Evolutionary conservation across 2,329 filamentous ascomycete species (phyloP), one percentile per base, ranked within the genome.

Genomic region (Penicillium psychrosexuale): DNA sequence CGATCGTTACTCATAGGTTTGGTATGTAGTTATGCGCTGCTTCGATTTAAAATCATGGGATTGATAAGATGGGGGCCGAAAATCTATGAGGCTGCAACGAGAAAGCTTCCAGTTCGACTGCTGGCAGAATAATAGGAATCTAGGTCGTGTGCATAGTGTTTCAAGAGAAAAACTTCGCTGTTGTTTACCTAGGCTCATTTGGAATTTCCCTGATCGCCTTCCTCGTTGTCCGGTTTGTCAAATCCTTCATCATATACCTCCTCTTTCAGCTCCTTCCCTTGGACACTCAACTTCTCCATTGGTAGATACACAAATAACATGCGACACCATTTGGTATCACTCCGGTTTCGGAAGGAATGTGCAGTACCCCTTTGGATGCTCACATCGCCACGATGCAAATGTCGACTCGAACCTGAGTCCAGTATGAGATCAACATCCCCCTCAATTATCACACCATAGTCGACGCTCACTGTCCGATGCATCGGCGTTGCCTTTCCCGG

Each of bases 221-320:
- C n/a, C 12, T 22, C 11, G 8, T 38, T 17, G n/a, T 47, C 55
- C 4, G 51, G 17, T 5, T 56, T 42, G 17, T 66, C 61, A 56
- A 63, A 67, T 3, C 48, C 55, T 36, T 65, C 64, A 50, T 66
- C 60, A 51, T 71, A 70, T 27, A 68, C 59, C 46, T 70, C 68
- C 17, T 82, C 79, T 27, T 81, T 78, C 65, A 87, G 66, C 63
- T 85, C 83, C 59, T 78, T 77, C 15, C 69, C 71, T 11, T 85
- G 72, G 43, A 79, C 73, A 3, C 36, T 61, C 46, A 71, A 28
- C 36, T 61, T 61, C 27, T 65, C 47, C 58, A 70, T 69, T 8
- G 68, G 67, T 52, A 70, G 42, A 56, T 67, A 71, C 1, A 70
- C 64, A 66, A 70, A 69, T 13, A 71, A n/a, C 59, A 70, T 43